These are phyloP conservation scores for Pisolithus tinctorius DNA, from an alignment of 768 basidiomycete species.

Conservation along the genomic window DNA sequence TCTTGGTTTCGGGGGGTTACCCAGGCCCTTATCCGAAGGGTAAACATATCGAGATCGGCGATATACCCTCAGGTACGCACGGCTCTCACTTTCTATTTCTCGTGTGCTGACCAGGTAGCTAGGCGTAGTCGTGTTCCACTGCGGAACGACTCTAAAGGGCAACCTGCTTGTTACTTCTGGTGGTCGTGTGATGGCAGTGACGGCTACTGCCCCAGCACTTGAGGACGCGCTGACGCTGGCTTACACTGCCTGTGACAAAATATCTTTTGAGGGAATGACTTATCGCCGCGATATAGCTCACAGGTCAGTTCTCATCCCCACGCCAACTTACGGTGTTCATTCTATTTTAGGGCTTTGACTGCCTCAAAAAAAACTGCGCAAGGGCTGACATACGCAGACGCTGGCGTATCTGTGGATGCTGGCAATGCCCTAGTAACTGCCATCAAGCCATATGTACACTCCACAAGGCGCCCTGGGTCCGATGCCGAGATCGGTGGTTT, in stretches of 20 bases:
- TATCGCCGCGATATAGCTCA: slow-evolving; percentile 91
- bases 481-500: slow-evolving; percentile 96
- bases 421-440: slow-evolving; percentile 89
- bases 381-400: slow-evolving; percentile 84
- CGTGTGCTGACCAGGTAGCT: slow-evolving; percentile 4
- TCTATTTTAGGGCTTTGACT: slow-evolving; percentile 46
- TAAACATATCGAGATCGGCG: slow-evolving; percentile 59
- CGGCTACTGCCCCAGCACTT: slow-evolving; percentile 70
- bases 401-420: slow-evolving; percentile 92
- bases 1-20: slow-evolving; percentile 89
- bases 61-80: slow-evolving; percentile 54
- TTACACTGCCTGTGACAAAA: slow-evolving; percentile 71
- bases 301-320: slow-evolving; percentile 40
- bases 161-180: slow-evolving; percentile 73
- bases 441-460: slow-evolving; percentile 91
- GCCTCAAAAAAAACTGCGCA: slow-evolving; percentile 20
- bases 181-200: slow-evolving; percentile 87
- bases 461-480: slow-evolving; percentile 80
- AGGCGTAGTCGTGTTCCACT: slow-evolving; percentile 91
- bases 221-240: slow-evolving; percentile 72
- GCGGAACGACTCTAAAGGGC: slow-evolving; percentile 62
- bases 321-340: slow-evolving; percentile 6
- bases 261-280: slow-evolving; percentile 84
- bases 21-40: slow-evolving; percentile 83
- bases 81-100: slow-evolving; percentile 4